phyloP scores from a whole-genome alignment of 202 grass and related monocot genomes.

The Miscanthus sacchariflorus region DNA sequence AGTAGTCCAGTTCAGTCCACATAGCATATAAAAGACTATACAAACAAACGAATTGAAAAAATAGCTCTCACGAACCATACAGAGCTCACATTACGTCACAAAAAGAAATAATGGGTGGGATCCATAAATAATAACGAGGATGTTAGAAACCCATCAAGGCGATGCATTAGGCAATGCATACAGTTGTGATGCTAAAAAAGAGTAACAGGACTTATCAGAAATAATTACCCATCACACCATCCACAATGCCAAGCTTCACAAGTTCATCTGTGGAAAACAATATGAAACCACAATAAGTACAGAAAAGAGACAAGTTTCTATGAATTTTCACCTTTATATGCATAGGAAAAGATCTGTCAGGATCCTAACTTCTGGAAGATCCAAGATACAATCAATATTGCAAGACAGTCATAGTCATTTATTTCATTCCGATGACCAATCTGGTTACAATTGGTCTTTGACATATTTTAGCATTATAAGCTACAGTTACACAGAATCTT shows the following conservation, averaged over 20 bases:
- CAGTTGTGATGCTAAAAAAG: slow-evolving; percentile 12
- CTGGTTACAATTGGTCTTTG: not conserved
- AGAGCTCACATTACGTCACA: not conserved
- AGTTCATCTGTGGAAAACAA: slow-evolving; percentile 82
- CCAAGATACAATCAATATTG: not conserved
- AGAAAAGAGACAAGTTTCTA: slow-evolving; percentile 33
- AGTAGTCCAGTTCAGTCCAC: not conserved
- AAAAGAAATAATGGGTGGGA: slow-evolving; percentile 2
- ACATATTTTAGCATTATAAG: not conserved
- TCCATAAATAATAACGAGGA: not conserved
- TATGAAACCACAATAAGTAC: slow-evolving; percentile 40
- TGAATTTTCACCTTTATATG: slow-evolving; percentile 41
- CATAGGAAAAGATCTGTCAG: slow-evolving; percentile 9
- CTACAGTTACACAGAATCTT: not conserved
- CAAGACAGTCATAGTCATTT: not conserved
- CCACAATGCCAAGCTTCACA: slow-evolving; percentile 73
- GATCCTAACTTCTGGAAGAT: slow-evolving; percentile 19
- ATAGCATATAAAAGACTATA: not conserved
- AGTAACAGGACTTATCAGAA: slow-evolving; percentile 3
- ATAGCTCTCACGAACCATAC: not conserved
- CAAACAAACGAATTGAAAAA: not conserved
- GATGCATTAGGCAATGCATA: slow-evolving; percentile 24
- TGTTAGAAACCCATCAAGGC: slow-evolving; percentile 10
- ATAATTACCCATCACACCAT: slow-evolving; percentile 76
- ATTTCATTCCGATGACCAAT: not conserved